These are phyloP conservation scores for Puya raimondii DNA, from an alignment of 176 grass and related monocot species.

Conservation along the genomic window DNA sequence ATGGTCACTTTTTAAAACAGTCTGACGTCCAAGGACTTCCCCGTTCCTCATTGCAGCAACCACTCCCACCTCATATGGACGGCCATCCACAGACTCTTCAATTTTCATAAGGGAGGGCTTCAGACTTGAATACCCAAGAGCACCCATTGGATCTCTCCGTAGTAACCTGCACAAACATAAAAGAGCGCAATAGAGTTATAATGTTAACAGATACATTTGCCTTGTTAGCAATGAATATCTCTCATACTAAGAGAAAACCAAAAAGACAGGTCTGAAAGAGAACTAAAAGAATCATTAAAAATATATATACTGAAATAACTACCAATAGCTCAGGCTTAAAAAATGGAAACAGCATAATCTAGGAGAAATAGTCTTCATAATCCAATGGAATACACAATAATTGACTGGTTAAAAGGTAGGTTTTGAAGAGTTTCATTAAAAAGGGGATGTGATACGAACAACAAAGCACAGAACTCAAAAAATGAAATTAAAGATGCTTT, in stretches of 20 bases:
- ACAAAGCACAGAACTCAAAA: no score
- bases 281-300: no score
- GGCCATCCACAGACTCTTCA: slow-evolving; percentile 47
- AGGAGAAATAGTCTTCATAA: not conserved
- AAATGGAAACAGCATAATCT: not conserved
- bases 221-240: not conserved
- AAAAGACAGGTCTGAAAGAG: no score
- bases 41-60: slow-evolving; percentile 91
- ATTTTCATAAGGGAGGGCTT: slow-evolving; percentile 55
- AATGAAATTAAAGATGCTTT: no score
- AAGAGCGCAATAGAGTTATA: slow-evolving; percentile 14
- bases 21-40: slow-evolving; percentile 90
- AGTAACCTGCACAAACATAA: slow-evolving; percentile 51
- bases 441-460: no score
- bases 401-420: not conserved
- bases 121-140: slow-evolving; percentile 88
- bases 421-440: no score
- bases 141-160: slow-evolving; percentile 94
- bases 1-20: slow-evolving; percentile 95
- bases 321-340: not conserved
- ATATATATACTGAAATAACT: no score
- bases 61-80: slow-evolving; percentile 64
- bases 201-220: not conserved
- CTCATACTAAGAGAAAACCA: not conserved
- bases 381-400: not conserved